Percentiles rank a stretch among this genome's conserved stretches.
Conservation (phyloP, 192 early-diverging fungal species). For the Podila clonocystis region DNA sequence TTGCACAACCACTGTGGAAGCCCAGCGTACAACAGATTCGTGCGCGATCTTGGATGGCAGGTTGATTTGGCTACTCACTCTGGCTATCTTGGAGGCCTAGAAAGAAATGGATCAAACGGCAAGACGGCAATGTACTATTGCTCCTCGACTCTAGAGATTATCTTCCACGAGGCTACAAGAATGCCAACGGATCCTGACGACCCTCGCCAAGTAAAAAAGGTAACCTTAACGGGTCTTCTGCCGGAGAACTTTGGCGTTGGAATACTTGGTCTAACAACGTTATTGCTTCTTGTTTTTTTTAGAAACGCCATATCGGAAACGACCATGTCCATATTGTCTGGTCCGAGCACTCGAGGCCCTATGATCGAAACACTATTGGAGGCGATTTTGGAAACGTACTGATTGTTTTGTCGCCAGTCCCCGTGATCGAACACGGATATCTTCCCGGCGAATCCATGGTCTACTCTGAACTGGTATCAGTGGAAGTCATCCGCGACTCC, state of each 20-base stretch:
- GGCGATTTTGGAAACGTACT: conserved; percentile 98
- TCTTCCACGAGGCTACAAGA: conserved; percentile 90
- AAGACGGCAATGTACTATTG: conserved; percentile 84
- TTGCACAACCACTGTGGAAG: conserved; percentile 82
- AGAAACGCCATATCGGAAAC: conserved; percentile 98
- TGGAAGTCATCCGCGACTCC: conserved; percentile 56
- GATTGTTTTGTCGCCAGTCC: conserved; percentile 88
- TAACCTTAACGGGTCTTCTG: conserved; percentile 38
- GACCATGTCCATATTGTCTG: conserved; percentile 99
- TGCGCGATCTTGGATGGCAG: conserved; percentile 93
- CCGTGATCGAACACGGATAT: conserved; percentile 46
- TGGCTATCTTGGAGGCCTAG: conserved; percentile 90
- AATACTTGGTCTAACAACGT: conserved; percentile 3
- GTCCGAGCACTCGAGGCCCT: conserved; percentile 94
- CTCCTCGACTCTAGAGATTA: conserved; percentile 84
- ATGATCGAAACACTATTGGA: conserved; percentile 88
- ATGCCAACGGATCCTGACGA: conserved; percentile 89
- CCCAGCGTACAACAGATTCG: conserved; percentile 83
- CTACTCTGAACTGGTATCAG: conserved; percentile 53
- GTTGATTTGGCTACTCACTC: conserved; percentile 84
- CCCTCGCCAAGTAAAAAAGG: conserved; percentile 91
- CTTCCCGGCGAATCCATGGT: background rate
- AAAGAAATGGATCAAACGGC: conserved; percentile 82
- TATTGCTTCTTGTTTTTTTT: background rate
- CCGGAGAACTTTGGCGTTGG: background rate